Conservation (phyloP, 306 rosid genomes). For the Castanea crenata region DNA sequence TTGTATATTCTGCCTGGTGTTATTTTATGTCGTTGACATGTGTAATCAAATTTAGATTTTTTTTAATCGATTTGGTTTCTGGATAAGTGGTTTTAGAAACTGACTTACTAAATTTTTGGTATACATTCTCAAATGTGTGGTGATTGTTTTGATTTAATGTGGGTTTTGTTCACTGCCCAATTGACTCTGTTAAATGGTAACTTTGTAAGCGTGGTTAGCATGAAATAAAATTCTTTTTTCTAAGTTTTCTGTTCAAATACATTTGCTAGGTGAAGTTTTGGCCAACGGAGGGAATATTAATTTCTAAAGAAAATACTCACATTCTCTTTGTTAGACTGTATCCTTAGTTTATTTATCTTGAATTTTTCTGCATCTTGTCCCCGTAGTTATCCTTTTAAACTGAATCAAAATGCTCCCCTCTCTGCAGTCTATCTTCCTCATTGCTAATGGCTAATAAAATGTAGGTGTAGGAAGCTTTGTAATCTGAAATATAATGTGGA, state of each 20-base stretch:
- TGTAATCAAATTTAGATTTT: neutral
- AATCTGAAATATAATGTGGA: neutral
- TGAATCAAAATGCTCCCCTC: neutral
- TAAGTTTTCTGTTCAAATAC: neutral
- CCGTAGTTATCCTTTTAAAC: neutral
- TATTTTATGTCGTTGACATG: neutral
- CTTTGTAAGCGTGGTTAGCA: neutral
- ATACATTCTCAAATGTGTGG: neutral
- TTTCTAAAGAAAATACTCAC: neutral
- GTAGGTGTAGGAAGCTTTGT: neutral
- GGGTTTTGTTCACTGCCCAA: neutral
- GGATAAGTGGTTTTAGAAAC: too few species aligned
- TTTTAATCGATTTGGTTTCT: neutral
- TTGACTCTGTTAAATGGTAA: neutral
- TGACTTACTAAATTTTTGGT: neutral
- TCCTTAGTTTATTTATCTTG: neutral
- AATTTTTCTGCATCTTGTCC: neutral
- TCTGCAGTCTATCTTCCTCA: neutral
- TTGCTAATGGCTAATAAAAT: neutral
- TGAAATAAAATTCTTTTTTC: neutral
- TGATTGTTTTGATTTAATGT: constrained; percentile 11
- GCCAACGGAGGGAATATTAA: neutral
- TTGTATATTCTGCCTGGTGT: neutral
- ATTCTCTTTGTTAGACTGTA: neutral
- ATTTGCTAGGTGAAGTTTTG: neutral